These are phyloP conservation scores for Artemisia annua DNA, from an alignment of 129 eudicot genomes.

Conservation along the genomic window DNA sequence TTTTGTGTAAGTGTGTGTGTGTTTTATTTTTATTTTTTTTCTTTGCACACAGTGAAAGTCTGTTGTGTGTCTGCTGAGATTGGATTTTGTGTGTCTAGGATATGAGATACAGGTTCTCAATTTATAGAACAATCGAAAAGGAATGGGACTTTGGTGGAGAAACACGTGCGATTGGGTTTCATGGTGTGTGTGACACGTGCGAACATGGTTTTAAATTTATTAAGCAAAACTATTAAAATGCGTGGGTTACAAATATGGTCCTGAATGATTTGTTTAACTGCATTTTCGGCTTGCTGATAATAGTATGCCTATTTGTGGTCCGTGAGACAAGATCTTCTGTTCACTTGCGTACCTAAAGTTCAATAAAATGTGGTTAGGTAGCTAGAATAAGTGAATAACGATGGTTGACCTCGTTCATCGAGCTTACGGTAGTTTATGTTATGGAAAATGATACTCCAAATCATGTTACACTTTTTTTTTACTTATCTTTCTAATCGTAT, in stretches of 20 bases:
- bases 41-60: slow-evolving; percentile 25
- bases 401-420: no score
- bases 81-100: slow-evolving; percentile 50
- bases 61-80: slow-evolving; percentile 27
- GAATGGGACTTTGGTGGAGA: slow-evolving; percentile 21
- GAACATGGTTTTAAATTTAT: background rate
- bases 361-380: no score
- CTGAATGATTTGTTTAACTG: background rate
- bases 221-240: background rate
- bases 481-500: no score
- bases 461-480: no score
- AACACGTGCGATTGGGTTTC: slow-evolving; percentile 41
- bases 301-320: background rate
- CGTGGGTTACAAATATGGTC: slow-evolving; percentile 1
- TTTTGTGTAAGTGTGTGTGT: background rate
- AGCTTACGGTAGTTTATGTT: no score
- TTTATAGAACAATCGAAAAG: slow-evolving; percentile 68
- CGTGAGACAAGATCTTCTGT: background rate
- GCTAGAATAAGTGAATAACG: no score
- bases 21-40: background rate
- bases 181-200: slow-evolving; percentile 59
- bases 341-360: slow-evolving; percentile 2
- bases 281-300: slow-evolving; percentile 11
- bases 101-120: slow-evolving; percentile 57
- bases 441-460: no score